Evolutionary conservation across 1,284 basidiomycete genomes (phyloP), one percentile per base, ranked within the genome.

Genomic region (Trichosporon sp.): DNA sequence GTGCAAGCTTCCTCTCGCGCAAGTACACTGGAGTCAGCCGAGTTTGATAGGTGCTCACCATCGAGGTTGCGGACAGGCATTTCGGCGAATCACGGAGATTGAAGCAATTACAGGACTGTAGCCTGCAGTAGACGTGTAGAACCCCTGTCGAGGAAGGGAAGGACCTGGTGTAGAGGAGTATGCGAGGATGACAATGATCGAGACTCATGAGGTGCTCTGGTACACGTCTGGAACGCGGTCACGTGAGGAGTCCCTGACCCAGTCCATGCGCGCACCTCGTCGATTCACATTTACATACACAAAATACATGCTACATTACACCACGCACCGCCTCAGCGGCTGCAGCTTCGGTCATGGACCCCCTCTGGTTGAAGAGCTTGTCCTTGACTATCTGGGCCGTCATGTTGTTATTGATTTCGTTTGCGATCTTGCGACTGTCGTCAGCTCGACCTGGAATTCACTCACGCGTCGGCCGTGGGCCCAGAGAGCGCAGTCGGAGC

Each of bases 311-410:
- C n/a, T 38, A 62, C 29, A 31, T 60, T 12, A n/a, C 29, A 44
- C 63, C 51, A 15, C 31, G 23, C 44, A 53, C 34, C 4, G 51
- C 51, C 65, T 47, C 64, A 2, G 56, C 65, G 5, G 11, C n/a
- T 32, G 25, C 23, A 23, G 32, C 27, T 4, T 27, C 63, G 18
- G 35, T 25, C 34, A 66, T 47, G 25, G 29, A 27, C 8, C 38
- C 66, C 15, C 15, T 31, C 38, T 78, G 75, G 65, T 83, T 83
- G 77, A 83, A 83, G 64, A 83, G 71, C 62, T 76, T 74, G 73
- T 95, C 91, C 80, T 98, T 97, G 77, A 97, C 86, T 3, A 94
- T 89, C 80, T 95, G 93, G 0, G 92, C 86, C 70, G 95, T 91
- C 68, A 97, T 87, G 0, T 93, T 95, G 76, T 97, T 94, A 76